A percentile compares a stretch with the other conserved stretches of the same genome.
Conservation (phyloP, 116 monocot species). For the Dioscorea cayenensis region DNA sequence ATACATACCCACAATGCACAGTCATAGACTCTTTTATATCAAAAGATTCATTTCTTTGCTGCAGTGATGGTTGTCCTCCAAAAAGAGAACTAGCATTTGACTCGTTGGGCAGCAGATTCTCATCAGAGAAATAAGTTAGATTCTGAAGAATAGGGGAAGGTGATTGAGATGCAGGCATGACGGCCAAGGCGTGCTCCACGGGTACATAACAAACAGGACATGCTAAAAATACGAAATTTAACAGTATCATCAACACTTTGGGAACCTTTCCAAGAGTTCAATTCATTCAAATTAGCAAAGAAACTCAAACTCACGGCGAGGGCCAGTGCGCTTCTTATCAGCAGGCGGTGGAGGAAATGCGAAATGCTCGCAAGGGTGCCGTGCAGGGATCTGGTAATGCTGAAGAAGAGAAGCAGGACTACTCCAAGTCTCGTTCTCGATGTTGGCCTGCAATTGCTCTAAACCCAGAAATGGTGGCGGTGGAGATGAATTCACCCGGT, state of each 20-base stretch:
- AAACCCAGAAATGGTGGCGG: neutral
- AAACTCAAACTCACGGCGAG: conserved; percentile 5
- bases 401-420: neutral
- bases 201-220: conserved; percentile 74
- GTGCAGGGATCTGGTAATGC: neutral
- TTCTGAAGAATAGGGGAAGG: conserved; percentile 56
- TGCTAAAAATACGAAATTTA: neutral
- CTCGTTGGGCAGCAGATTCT: conserved; percentile 35
- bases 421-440: neutral
- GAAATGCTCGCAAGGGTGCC: conserved; percentile 9
- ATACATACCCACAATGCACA: conserved; percentile 92
- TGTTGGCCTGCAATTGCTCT: neutral
- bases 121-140: conserved; percentile 60
- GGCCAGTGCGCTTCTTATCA: conserved; percentile 12
- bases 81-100: conserved; percentile 59
- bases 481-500: neutral
- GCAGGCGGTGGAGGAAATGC: conserved; percentile 6
- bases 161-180: conserved; percentile 69
- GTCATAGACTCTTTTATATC: conserved; percentile 79
- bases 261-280: neutral
- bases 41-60: conserved; percentile 68
- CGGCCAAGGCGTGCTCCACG: conserved; percentile 50
- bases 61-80: conserved; percentile 79
- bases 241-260: neutral
- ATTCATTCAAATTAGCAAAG: neutral